Percentiles rank a stretch among this genome's conserved stretches.
Conservation (phyloP, 2,329 filamentous ascomycete species). For the Pseudodiploospora longispora region DNA sequence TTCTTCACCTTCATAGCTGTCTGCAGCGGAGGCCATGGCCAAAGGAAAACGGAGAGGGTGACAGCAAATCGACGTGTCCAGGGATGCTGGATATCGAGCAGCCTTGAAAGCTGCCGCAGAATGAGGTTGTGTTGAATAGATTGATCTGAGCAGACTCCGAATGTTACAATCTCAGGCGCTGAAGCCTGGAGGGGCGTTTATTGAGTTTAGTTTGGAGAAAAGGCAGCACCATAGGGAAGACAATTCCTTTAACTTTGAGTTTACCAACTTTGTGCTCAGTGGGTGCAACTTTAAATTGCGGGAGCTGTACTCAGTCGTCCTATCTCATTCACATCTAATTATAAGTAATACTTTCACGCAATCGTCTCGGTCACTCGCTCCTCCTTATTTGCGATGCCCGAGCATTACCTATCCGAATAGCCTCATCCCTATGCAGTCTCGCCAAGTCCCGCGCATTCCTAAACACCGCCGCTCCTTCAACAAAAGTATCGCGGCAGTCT, state of each 20-base stretch:
- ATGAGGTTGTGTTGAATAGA: neutral
- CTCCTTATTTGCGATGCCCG: no score
- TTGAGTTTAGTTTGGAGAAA: neutral
- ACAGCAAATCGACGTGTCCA: neutral
- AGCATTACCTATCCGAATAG: no score
- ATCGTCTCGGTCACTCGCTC: neutral
- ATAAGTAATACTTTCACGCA: neutral
- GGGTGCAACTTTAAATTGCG: no score
- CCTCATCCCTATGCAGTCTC: no score
- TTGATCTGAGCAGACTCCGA: no score
- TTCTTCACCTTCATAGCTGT: conserved; percentile 7
- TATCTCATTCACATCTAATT: neutral
- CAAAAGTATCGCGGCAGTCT: no score
- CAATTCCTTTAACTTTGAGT: neutral
- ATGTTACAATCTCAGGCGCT: neutral
- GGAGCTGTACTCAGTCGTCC: neutral
- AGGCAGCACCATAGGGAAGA: neutral
- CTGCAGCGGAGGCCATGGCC: neutral
- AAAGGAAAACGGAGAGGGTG: neutral
- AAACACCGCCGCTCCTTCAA: no score
- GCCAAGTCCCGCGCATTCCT: no score
- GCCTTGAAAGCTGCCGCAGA: neutral
- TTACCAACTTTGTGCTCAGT: no score
- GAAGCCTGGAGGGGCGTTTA: neutral
- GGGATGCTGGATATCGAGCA: neutral